A percentile compares a stretch with the other conserved stretches of the same genome.
These are phyloP conservation scores for Candida wancherniae DNA, from an alignment of 805 yeast genomes.

Conservation along the genomic window DNA sequence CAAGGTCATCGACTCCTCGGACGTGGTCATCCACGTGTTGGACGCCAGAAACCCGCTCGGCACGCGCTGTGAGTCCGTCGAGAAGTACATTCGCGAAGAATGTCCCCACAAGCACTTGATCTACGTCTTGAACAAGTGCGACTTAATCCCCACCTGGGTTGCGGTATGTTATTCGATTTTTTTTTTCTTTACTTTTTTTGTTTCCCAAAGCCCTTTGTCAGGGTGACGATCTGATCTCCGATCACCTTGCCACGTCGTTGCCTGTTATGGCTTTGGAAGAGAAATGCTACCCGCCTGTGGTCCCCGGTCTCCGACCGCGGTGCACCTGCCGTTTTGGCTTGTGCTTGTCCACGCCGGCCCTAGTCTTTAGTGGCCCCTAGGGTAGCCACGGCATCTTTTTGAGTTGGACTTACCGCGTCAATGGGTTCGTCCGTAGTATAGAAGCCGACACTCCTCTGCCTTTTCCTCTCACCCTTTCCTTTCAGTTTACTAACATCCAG, in stretches of 20 bases:
- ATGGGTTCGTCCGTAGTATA: slow-evolving; percentile 75
- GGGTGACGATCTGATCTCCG: slow-evolving; percentile 49
- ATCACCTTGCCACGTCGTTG: slow-evolving; percentile 39
- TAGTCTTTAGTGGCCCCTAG: slow-evolving; percentile 43
- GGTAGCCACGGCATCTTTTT: slow-evolving; percentile 55
- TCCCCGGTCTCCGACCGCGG: slow-evolving; percentile 44
- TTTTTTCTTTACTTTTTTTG: slow-evolving; percentile 5
- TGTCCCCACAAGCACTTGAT: slow-evolving; percentile 96
- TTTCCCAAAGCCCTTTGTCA: slow-evolving; percentile 84
- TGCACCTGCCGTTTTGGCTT: slow-evolving; percentile 34
- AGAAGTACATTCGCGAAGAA: slow-evolving; percentile 86
- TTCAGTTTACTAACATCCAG: slow-evolving; percentile 39
- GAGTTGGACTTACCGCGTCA: slow-evolving; percentile 67
- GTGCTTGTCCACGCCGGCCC: slow-evolving; percentile 28
- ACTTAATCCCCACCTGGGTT: slow-evolving; percentile 98
- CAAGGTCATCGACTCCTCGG: slow-evolving; percentile 95
- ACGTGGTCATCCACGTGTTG: slow-evolving; percentile 91
- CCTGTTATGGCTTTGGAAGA: slow-evolving; percentile 99
- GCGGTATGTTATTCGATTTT: slow-evolving; percentile 69
- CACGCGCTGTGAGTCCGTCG: slow-evolving; percentile 89
- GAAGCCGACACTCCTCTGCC: slow-evolving; percentile 58
- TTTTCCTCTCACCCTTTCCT: background rate
- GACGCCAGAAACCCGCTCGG: slow-evolving; percentile 98
- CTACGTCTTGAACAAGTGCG: slow-evolving; percentile 94
- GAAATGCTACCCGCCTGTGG: slow-evolving; percentile 54